A percentile compares a stretch with the other conserved stretches of the same genome.
Evolutionary conservation across 2,329 filamentous ascomycete genomes (phyloP).

Genomic region (Sodiomyces alkalinus): DNA sequence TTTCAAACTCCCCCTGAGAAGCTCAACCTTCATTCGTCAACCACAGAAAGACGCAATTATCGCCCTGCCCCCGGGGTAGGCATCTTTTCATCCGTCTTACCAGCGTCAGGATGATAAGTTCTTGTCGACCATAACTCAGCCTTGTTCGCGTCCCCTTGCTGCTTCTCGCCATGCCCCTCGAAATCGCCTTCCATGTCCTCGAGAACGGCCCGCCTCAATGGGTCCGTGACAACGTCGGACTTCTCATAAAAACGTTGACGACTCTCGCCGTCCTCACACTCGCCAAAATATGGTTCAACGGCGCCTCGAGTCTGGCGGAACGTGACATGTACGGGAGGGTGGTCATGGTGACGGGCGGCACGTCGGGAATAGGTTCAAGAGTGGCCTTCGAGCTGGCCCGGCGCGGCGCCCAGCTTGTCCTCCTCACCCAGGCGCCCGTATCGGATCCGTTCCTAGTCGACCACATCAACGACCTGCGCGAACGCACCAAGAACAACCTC

Average conservation of each 20-base stretch:
- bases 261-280: conserved; percentile 23
- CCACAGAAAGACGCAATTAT: too few relatives aligned
- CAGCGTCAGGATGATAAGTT: too few relatives aligned
- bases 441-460: conserved; percentile 83
- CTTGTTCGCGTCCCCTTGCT: too few relatives aligned
- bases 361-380: conserved; percentile 76
- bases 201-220: conserved; percentile 33
- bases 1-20: too few relatives aligned
- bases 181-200: conserved; percentile 30
- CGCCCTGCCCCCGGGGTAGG: too few relatives aligned
- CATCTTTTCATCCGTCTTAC: too few relatives aligned
- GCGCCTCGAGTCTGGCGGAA: conserved; percentile 59
- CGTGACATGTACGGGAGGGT: conserved; percentile 87
- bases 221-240: conserved; percentile 28
- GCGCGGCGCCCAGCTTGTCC: conserved; percentile 78
- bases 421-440: conserved; percentile 70
- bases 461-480: conserved; percentile 77
- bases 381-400: conserved; percentile 59
- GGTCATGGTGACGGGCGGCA: conserved; percentile 85
- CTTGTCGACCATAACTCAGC: too few relatives aligned
- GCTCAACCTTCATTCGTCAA: too few relatives aligned
- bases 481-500: conserved; percentile 62
- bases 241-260: conserved; percentile 22
- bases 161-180: conserved; percentile 38
- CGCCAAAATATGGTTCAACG: conserved; percentile 63